A percentile compares a stretch with the other conserved stretches of the same genome.
Conservation (phyloP, 768 basidiomycete genomes). For the Tremella mesenterica region DNA sequence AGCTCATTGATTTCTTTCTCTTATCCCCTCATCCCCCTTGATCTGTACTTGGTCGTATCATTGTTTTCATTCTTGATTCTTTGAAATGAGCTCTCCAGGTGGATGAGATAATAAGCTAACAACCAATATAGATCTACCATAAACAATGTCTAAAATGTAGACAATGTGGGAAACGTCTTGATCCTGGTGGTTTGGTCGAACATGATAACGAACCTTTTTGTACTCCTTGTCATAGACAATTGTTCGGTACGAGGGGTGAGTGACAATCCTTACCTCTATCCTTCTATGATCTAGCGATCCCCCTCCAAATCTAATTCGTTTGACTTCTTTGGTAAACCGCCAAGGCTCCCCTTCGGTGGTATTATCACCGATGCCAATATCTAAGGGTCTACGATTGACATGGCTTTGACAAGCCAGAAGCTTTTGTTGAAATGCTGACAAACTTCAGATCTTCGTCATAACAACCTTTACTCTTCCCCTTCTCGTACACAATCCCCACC, state of each 20-base stretch:
- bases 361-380: too few relatives aligned
- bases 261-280: neutral
- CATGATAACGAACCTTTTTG: conserved; percentile 39
- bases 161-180: conserved; percentile 37
- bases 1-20: neutral
- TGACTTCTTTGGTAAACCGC: too few relatives aligned
- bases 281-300: neutral
- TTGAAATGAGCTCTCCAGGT: too few relatives aligned
- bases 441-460: conserved; percentile 23
- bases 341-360: too few relatives aligned
- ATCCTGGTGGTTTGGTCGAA: conserved; percentile 35
- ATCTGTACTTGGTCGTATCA: neutral
- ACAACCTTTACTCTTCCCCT: conserved; percentile 15
- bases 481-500: neutral
- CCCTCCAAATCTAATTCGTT: too few relatives aligned
- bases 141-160: conserved; percentile 39
- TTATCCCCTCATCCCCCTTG: neutral
- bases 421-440: neutral
- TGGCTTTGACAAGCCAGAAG: too few relatives aligned
- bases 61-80: neutral
- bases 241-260: conserved; percentile 35
- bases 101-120: too few relatives aligned
- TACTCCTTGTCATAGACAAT: conserved; percentile 33
- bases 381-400: too few relatives aligned
- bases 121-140: conserved; percentile 36